Percentiles rank a stretch among this genome's conserved stretches.
Conservation (phyloP, 2,329 filamentous ascomycete species). For the Nothopassalora personata region DNA sequence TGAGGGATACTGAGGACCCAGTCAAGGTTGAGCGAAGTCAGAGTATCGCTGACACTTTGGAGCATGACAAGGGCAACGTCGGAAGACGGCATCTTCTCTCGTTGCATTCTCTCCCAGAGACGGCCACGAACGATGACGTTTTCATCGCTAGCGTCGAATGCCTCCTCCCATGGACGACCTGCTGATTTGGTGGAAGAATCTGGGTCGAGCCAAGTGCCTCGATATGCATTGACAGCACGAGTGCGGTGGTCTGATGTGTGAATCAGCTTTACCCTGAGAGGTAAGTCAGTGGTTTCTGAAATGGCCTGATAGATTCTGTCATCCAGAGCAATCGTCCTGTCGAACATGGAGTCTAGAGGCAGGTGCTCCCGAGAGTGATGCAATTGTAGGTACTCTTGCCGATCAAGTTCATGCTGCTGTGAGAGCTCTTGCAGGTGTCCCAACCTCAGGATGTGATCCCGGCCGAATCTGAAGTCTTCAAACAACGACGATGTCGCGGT, state of each 20-base stretch:
- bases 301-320: slow-evolving; percentile 12
- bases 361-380: neutral
- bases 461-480: slow-evolving; percentile 12
- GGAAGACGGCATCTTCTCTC: slow-evolving; percentile 22
- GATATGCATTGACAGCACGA: slow-evolving; percentile 16
- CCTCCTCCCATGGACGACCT: neutral
- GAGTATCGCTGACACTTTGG: slow-evolving; percentile 17
- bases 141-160: slow-evolving; percentile 13
- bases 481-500: slow-evolving; percentile 16
- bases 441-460: slow-evolving; percentile 12
- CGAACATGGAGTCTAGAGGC: slow-evolving; percentile 8
- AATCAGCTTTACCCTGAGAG: neutral
- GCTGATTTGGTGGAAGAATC: neutral
- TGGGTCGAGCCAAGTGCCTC: slow-evolving; percentile 15
- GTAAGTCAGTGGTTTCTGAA: neutral
- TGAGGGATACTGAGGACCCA: slow-evolving; percentile 28
- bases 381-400: neutral
- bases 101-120: slow-evolving; percentile 14
- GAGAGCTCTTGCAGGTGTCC: neutral
- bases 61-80: slow-evolving; percentile 18
- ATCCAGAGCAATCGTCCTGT: slow-evolving; percentile 10
- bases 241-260: neutral
- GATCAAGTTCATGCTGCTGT: neutral
- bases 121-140: neutral
- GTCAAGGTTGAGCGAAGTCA: slow-evolving; percentile 34